Conservation (phyloP, 129 eudicot genomes). For the Flaveria trinervia region DNA sequence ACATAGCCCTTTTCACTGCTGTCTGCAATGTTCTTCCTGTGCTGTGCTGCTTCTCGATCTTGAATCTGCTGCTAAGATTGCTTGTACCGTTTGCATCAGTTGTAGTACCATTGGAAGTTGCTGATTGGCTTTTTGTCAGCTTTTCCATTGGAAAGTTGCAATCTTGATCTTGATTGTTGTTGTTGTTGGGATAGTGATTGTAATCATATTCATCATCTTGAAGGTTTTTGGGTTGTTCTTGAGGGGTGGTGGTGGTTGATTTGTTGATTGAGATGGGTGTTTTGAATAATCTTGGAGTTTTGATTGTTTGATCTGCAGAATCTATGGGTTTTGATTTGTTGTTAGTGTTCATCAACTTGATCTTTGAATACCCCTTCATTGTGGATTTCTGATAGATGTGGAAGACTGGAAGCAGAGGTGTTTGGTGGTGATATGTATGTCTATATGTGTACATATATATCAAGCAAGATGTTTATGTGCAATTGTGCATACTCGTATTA, state of each 20-base stretch:
- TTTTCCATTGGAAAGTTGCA: constrained; percentile 14
- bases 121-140: constrained; percentile 42
- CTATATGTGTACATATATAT: background rate
- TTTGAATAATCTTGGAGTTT: constrained; percentile 6
- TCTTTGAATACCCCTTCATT: constrained; percentile 66
- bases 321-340: constrained; percentile 54
- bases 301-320: constrained; percentile 46
- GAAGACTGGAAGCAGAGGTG: background rate
- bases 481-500: no score
- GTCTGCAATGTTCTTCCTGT: constrained; percentile 39
- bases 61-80: constrained; percentile 26
- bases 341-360: constrained; percentile 40
- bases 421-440: background rate
- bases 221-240: constrained; percentile 21
- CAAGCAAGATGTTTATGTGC: no score
- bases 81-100: constrained; percentile 26
- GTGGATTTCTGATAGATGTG: constrained; percentile 4
- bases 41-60: constrained; percentile 46
- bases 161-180: constrained; percentile 20
- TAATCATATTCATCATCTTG: constrained; percentile 8
- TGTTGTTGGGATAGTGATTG: constrained; percentile 21
- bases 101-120: constrained; percentile 31
- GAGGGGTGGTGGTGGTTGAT: constrained; percentile 29
- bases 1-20: constrained; percentile 52
- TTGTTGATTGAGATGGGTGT: constrained; percentile 29